Evolutionary conservation across 352 stramenopile genomes (phyloP).

Genomic region (Achlya hypogyna): DNA sequence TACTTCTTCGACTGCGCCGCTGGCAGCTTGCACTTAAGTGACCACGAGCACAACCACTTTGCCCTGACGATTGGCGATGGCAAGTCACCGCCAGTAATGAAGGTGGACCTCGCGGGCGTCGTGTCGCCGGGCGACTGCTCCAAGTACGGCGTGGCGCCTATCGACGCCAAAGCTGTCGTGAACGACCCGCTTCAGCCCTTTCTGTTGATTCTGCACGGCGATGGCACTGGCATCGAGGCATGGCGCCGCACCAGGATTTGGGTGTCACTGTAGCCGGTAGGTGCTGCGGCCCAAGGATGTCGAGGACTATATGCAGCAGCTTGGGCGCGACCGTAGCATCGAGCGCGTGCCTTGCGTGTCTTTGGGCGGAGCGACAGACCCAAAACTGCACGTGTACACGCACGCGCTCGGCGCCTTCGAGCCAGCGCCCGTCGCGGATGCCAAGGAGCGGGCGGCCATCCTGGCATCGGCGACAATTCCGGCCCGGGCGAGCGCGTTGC

Average conservation of each 20-base stretch:
- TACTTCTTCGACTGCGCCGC: constrained; percentile 66
- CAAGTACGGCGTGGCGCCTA: constrained; percentile 41
- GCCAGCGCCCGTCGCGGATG: constrained; percentile 32
- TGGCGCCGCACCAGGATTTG: neutral
- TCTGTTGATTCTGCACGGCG: constrained; percentile 60
- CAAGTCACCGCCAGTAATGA: constrained; percentile 21
- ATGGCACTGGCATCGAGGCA: constrained; percentile 49
- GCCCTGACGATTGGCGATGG: constrained; percentile 31
- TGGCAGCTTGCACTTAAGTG: constrained; percentile 45
- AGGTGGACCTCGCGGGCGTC: constrained; percentile 49
- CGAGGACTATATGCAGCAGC: constrained; percentile 21
- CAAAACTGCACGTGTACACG: constrained; percentile 4
- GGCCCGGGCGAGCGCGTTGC: constrained; percentile 3
- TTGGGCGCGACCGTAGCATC: neutral
- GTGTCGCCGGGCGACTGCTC: constrained; percentile 39
- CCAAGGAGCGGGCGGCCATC: constrained; percentile 31
- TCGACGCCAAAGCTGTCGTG: constrained; percentile 50
- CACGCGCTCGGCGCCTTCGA: constrained; percentile 15
- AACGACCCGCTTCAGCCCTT: constrained; percentile 69
- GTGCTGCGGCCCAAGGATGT: constrained; percentile 45
- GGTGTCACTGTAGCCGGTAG: neutral
- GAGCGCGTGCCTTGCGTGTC: neutral
- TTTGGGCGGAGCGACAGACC: neutral
- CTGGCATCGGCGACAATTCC: constrained; percentile 36
- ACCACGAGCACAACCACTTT: constrained; percentile 69